These are phyloP conservation scores for Aureobasidium sp. DNA, from an alignment of 2,329 filamentous ascomycete species.

Conservation along the genomic window DNA sequence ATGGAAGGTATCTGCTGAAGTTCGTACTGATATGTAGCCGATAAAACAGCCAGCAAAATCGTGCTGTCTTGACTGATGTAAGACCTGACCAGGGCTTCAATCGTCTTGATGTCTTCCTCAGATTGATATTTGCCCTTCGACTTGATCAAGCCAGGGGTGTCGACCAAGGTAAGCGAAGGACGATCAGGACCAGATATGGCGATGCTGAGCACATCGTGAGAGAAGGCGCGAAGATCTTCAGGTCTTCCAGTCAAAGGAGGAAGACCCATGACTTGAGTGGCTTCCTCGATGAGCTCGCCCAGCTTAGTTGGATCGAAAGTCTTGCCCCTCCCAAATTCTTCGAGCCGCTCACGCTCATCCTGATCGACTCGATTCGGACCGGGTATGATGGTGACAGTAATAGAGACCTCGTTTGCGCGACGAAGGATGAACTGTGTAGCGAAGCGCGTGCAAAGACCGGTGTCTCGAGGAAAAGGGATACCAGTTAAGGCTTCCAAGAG, in stretches of 20 bases:
- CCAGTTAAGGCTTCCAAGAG: slow-evolving; percentile 58
- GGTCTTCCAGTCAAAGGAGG: background rate
- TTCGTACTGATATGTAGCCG: slow-evolving; percentile 42
- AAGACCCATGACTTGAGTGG: slow-evolving; percentile 46
- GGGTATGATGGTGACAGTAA: slow-evolving; percentile 10
- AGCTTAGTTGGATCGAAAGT: slow-evolving; percentile 26
- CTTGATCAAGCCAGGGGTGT: slow-evolving; percentile 35
- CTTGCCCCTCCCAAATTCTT: background rate
- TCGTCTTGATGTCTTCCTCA: slow-evolving; percentile 27
- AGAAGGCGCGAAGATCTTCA: slow-evolving; percentile 29
- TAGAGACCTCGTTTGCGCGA: slow-evolving; percentile 25
- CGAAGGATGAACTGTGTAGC: slow-evolving; percentile 54
- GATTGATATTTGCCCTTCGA: slow-evolving; percentile 28
- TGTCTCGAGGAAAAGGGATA: slow-evolving; percentile 30
- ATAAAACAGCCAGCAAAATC: slow-evolving; percentile 40
- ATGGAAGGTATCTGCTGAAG: slow-evolving; percentile 53
- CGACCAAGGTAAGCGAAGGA: slow-evolving; percentile 29
- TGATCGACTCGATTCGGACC: background rate
- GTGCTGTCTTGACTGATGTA: slow-evolving; percentile 55
- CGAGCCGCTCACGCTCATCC: background rate
- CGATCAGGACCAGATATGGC: slow-evolving; percentile 41
- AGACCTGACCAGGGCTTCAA: slow-evolving; percentile 33
- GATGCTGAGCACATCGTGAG: slow-evolving; percentile 41
- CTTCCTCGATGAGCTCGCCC: slow-evolving; percentile 44
- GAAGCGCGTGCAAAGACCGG: slow-evolving; percentile 52